Percentiles rank a stretch among this genome's conserved stretches.
Conservation (phyloP, 2,329 filamentous ascomycete genomes). For the Xylaria sp. region DNA sequence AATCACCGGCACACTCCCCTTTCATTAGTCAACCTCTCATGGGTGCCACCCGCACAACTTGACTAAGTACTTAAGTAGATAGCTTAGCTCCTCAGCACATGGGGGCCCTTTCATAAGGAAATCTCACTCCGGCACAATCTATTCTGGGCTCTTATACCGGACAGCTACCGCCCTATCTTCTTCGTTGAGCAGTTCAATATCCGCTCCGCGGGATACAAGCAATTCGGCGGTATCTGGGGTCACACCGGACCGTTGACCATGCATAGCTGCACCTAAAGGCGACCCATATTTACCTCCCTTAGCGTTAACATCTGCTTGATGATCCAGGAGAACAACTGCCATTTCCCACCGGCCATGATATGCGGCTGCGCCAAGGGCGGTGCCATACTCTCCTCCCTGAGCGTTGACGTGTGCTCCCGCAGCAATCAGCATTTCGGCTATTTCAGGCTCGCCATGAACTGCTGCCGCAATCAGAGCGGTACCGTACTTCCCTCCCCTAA, state of each 20-base stretch:
- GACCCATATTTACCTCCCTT: constrained; percentile 2
- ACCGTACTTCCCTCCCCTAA: background rate
- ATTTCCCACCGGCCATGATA: background rate
- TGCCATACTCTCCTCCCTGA: background rate
- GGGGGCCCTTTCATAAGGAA: no score
- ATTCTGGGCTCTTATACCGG: no score
- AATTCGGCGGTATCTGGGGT: background rate
- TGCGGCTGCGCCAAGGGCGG: background rate
- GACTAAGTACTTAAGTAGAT: no score
- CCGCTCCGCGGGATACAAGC: background rate
- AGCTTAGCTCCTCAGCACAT: no score
- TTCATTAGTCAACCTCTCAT: no score
- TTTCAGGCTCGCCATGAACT: background rate
- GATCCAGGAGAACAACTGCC: background rate
- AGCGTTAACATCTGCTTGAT: background rate
- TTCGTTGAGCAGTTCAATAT: constrained; percentile 2
- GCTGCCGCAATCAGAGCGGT: background rate
- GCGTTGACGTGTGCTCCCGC: constrained; percentile 1
- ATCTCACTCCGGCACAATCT: no score
- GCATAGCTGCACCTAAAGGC: constrained; percentile 2
- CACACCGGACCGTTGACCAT: background rate
- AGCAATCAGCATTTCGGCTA: no score
- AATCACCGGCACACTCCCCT: no score
- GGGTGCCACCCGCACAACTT: no score
- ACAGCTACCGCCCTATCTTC: background rate